Conservation (phyloP, 306 rosid genomes). For the Prosopis cineraria region DNA sequence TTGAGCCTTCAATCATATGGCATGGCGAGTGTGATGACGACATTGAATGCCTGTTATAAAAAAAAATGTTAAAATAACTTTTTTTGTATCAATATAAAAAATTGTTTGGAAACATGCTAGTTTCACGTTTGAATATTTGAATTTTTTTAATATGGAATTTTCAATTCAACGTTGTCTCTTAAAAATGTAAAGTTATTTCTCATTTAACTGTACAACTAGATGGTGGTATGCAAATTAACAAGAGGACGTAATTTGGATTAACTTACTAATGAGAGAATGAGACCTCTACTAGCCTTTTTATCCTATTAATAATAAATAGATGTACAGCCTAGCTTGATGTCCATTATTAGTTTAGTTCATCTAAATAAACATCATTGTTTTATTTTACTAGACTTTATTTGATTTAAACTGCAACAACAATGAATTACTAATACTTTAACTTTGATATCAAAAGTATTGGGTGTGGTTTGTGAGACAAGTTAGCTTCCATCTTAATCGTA, state of each 20-base stretch:
- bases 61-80: no score
- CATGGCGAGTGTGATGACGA: no score
- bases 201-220: not conserved
- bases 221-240: not conserved
- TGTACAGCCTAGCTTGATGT: not conserved
- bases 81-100: not conserved
- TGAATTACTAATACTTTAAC: no score
- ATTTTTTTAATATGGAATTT: not conserved
- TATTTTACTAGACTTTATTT: no score
- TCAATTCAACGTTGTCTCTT: not conserved
- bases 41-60: no score
- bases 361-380: no score
- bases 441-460: no score
- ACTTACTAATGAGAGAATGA: not conserved
- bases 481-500: no score
- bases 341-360: no score
- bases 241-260: not conserved
- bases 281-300: not conserved
- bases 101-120: not conserved
- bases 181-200: not conserved
- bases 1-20: no score
- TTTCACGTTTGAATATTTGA: conserved; percentile 2
- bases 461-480: no score
- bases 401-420: no score
- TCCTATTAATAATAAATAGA: not conserved